Evolutionary conservation across 2,329 filamentous ascomycete genomes (phyloP), one percentile per base, ranked within the genome.

Genomic region (Emergomyces orientalis): DNA sequence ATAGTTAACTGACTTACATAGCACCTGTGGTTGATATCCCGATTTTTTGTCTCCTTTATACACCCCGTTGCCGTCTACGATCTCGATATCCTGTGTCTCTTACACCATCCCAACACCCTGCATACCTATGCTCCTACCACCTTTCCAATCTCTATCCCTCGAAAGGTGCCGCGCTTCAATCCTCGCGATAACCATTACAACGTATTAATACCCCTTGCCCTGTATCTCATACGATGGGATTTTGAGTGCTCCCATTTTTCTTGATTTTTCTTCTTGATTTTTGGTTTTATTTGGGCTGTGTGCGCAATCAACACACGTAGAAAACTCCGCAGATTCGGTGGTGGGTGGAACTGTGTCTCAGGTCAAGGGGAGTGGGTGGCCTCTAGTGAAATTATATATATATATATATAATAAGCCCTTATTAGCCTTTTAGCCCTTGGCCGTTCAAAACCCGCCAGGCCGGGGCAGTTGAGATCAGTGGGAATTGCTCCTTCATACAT

Each of bases 401-500:
- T 9, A 47, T 47, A 47, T 47, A 25, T 45, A 59, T 5, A 47
- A n/a, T 34, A 45, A 6, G 3, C 19, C 45, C 3, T 5, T 47
- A 3, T 22, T 25, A 51, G 25, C 7, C 47, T 19, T 51, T 22
- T 17, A 47, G 37, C 41, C 56, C 51, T 47, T 54, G 54, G 62
- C 63, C 66, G 62, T 62, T 63, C 62, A 65, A n/a, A n/a, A 65
- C 59, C 65, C 27, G 61, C 39, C 19, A 49, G 37, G 45, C 25
- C 27, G 25, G 19, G 47, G 45, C 9, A 51, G 47, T 25, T 27
- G 47, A 13, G 30, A 27, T 51, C 25, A 0, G 47, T 30, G 47
- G 54, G 54, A 39, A 56, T 39, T 39, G 17, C 37, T 56, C 2
- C 11, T 57, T 43, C 39, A 69, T 68, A 69, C 69, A 76, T 75